phyloP scores from a whole-genome alignment of 805 yeast genomes.

The Pichia kluyveri region DNA sequence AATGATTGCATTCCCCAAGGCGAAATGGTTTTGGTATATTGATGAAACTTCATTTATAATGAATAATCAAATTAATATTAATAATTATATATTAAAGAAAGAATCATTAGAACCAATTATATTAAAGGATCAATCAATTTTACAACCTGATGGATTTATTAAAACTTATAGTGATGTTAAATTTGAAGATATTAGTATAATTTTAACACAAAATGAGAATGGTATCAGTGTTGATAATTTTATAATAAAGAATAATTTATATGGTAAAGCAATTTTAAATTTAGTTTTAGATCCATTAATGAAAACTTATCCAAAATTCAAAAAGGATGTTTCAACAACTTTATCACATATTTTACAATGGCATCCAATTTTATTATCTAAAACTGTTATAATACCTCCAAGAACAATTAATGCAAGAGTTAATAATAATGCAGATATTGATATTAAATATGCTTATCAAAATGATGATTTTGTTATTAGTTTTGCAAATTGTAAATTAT shows the following conservation, averaged over 20 bases:
- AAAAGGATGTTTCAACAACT: slow-evolving; percentile 53
- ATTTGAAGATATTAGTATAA: slow-evolving; percentile 45
- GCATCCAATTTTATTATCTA: slow-evolving; percentile 79
- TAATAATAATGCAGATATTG: slow-evolving; percentile 9
- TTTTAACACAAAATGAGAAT: slow-evolving; percentile 60
- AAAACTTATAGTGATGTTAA: slow-evolving; percentile 56
- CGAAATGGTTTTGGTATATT: slow-evolving; percentile 86
- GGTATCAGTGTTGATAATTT: slow-evolving; percentile 65
- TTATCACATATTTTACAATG: slow-evolving; percentile 85
- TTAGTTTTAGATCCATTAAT: slow-evolving; percentile 69
- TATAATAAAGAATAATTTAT: slow-evolving; percentile 55
- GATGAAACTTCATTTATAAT: slow-evolving; percentile 73
- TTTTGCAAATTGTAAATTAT: slow-evolving; percentile 47
- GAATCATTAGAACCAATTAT: slow-evolving; percentile 55
- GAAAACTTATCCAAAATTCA: slow-evolving; percentile 56
- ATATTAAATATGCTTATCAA: slow-evolving; percentile 34
- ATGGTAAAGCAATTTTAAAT: slow-evolving; percentile 65
- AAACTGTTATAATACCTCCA: slow-evolving; percentile 59
- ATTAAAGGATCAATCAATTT: slow-evolving; percentile 62
- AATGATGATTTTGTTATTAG: slow-evolving; percentile 62
- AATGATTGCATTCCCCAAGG: slow-evolving; percentile 84
- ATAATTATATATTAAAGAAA: slow-evolving; percentile 49
- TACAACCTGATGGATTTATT: slow-evolving; percentile 58
- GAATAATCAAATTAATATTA: slow-evolving; percentile 55
- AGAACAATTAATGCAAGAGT: slow-evolving; percentile 1